These are phyloP conservation scores for Monosporozyma aquatica DNA, from an alignment of 805 yeast species.

Conservation along the genomic window DNA sequence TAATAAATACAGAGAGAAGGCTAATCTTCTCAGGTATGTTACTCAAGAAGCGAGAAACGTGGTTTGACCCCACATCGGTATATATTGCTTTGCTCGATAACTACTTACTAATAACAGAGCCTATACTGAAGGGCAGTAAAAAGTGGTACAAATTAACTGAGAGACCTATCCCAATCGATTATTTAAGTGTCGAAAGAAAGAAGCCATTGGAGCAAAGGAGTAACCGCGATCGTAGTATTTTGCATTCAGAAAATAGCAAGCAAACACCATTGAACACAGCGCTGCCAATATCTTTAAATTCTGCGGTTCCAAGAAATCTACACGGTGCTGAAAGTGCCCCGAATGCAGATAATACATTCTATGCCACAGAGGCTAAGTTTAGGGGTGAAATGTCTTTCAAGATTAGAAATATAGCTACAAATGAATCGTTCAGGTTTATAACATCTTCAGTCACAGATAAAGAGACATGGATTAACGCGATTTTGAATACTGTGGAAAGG, in stretches of 20 bases:
- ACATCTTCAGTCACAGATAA: conserved; percentile 43
- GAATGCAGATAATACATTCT: conserved; percentile 7
- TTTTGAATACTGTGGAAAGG: conserved; percentile 41
- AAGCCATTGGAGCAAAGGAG: conserved; percentile 7
- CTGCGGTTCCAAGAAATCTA: conserved; percentile 17
- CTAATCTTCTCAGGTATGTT: conserved; percentile 52
- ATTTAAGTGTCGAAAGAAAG: conserved; percentile 44
- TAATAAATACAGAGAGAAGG: conserved; percentile 46
- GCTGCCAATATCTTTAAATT: conserved; percentile 17
- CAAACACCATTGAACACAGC: conserved; percentile 15
- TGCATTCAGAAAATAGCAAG: neutral
- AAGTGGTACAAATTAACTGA: conserved; percentile 39
- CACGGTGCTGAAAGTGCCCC: conserved; percentile 5
- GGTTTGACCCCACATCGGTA: conserved; percentile 44
- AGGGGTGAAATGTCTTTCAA: conserved; percentile 34
- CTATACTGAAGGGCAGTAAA: conserved; percentile 34
- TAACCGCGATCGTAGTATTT: too few species aligned
- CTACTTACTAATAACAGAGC: conserved; percentile 56
- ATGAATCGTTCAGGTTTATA: conserved; percentile 43
- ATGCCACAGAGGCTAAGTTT: conserved; percentile 12
- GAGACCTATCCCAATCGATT: conserved; percentile 54
- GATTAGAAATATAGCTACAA: conserved; percentile 50
- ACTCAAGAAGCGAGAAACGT: conserved; percentile 52
- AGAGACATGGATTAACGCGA: conserved; percentile 46
- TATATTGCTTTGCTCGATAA: conserved; percentile 61